Base-by-base conservation (phyloP, 148 eudicot species). In the Chenopodium formosanum region DNA sequence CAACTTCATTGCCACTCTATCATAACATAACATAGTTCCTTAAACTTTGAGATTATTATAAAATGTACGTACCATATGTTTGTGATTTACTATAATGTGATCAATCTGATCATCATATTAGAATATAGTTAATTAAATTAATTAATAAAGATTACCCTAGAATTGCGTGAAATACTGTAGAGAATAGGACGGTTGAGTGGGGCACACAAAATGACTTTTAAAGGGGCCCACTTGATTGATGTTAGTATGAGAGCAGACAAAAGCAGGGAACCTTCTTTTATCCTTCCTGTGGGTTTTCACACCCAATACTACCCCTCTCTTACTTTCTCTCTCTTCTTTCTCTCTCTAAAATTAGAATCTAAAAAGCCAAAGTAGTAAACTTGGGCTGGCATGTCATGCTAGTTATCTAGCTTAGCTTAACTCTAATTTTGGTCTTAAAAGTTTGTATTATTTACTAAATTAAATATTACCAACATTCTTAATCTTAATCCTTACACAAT, bases 231-330 rank as follows among this genome's bases (percentile, higher is more conserved):
- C 78, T 17, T 44, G 75, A 75, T 53, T 48, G 78, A 9, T 84
- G 73, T 58, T 81, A 63, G 78, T 53, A 46, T 72, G 72, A 81
- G 82, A 78, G 87, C 81, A 85, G 84, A 81, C 87, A 81, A 85
- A 84, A 85, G 87, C 87, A 81, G 87, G 73, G 84, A 81, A 85
- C 82, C 84, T 85, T 81, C 87, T 85, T 40, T 40, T 78, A 81
- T 84, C 86, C 83, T 80, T 44, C 83, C 75, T 77, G 40, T 85
- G 84, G 78, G 81, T 73, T 81, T 84, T 85, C 87, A 85, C 84
- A 85, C 82, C 48, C 86, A 84, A 63, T 83, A 70, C 53, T 12
- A 22, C 73, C 62, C 72, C 63, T 31, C 14, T 40, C 44, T 40
- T 5, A 2, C 37, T 34, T 34, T 34, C 37, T 34, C 37, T 34